Base-by-base conservation (phyloP, 345 rosid genomes). In the Microcos paniculata region DNA sequence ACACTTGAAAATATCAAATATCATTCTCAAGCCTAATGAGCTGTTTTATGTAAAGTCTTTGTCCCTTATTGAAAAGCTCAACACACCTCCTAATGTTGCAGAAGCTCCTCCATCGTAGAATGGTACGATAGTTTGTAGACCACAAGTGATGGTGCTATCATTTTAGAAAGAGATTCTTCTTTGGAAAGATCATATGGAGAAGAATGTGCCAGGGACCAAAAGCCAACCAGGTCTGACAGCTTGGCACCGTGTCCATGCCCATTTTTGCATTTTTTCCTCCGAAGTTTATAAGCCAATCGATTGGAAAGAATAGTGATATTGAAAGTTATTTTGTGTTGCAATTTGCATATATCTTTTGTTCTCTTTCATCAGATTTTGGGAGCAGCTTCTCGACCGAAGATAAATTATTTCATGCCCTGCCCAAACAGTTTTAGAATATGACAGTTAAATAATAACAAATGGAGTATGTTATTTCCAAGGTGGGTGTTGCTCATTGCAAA, bases 61-160 rank as follows among this genome's bases (percentile, higher is more conserved):
- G 33, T 53, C 74, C 38, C 57, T 38, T 26, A 8, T 42, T 24
- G 43, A 56, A 70, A 75, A 66, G 13, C 75, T 67, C 43, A 71
- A 53, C 35, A 21, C 52, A 55, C 42, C 68, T 33, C 24, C 40
- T 19, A 35, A 55, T 40, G 6, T 58, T 67, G 55, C 65, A 53
- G 57, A 72, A 57, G 59, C 73, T 62, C 59, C 61, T 10, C 59
- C 35, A 38, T 38, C 56, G 11, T 56, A 16, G 68, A 40, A 30
- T 26, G 23, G 87, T 87, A 85, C 84, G 85, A 76, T 24, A 13
- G 33, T 6, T 68, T 81, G 3, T 58, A 45, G 78, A 68, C 88
- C 88, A 81, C 88, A 83, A 38, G 78, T 75, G 72, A 56, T 52
- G 30, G 62, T 26, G 72, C 30, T 75, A 62, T 79, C 74, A 24